Evolutionary conservation across 352 stramenopile species (phyloP).

Genomic region (Pythium sukuiense): DNA sequence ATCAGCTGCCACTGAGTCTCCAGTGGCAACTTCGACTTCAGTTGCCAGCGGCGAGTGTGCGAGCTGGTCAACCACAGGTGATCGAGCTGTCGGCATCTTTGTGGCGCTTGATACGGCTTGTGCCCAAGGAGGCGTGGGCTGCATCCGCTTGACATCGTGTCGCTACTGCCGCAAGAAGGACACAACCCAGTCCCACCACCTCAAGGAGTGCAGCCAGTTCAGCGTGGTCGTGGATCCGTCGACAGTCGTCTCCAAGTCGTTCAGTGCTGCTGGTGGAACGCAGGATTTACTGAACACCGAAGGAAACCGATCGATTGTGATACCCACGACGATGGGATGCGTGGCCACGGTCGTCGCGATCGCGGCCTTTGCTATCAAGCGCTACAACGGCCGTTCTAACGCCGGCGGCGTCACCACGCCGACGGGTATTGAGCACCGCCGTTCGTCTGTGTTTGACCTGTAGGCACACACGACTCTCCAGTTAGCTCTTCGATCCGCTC

Average conservation of each 20-base stretch:
- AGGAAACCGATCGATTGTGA: neutral
- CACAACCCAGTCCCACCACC: constrained; percentile 15
- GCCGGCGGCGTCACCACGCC: neutral
- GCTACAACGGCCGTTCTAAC: neutral
- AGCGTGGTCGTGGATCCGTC: neutral
- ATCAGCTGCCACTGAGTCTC: neutral
- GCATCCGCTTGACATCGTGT: constrained; percentile 24
- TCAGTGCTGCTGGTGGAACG: neutral
- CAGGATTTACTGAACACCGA: neutral
- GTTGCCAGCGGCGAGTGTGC: neutral
- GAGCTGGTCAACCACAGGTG: neutral
- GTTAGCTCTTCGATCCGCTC: no score
- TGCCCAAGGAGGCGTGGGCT: constrained; percentile 19
- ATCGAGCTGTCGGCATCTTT: neutral
- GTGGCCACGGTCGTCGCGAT: neutral
- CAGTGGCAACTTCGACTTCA: constrained; percentile 1
- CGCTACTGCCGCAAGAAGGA: constrained; percentile 35
- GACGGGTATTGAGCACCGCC: constrained; percentile 4
- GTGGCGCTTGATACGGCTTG: constrained; percentile 1
- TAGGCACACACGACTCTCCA: neutral
- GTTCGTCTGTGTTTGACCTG: neutral
- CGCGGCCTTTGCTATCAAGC: constrained; percentile 1
- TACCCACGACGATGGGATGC: neutral
- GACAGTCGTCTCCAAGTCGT: neutral
- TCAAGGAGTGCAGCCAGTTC: constrained; percentile 2